Evolutionary conservation across 2,329 filamentous ascomycete genomes (phyloP), one percentile per base, ranked within the genome.

Genomic region (Sporothrix humicola): DNA sequence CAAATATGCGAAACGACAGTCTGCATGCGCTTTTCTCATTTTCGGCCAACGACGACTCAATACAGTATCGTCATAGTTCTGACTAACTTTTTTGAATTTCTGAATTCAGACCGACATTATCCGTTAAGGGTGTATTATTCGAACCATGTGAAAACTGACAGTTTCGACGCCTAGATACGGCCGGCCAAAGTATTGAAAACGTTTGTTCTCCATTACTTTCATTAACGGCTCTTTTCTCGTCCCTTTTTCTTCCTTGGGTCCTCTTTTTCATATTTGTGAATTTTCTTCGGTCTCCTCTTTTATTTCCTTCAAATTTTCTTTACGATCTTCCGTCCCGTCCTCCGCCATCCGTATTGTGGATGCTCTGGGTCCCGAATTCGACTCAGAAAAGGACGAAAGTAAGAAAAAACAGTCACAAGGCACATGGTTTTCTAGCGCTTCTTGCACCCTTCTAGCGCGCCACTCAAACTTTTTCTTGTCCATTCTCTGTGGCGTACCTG

Each of bases 371-470:
- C 48, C 61, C 46, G 65, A 37, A 37, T 37, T 37, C 31, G 20
- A 37, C 20, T 9, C n/a, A 46, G 2, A 50, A 12, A 52, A 20
- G 5, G 23, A 65, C n/a, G 5, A 13, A 37, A 42, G 15, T 37
- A 61, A 61, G 26, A 46, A 66, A 50, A 50, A 50, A 48, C 63
- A 66, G 63, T 66, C 63, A 66, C 44, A 31, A 50, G 63, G 63
- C 23, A 37, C 48, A 68, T 46, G 52, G 17, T 46, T 70, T 70
- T 70, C 68, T 70, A 70, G 68, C 68, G 52, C 52, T 70, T 70
- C 66, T 56, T 46, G 68, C 68, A 59, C n/a, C 50, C 68, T 70
- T 70, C 68, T 70, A 70, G 68, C 52, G 68, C 52, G 65, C 23
- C 65, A 52, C 15, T 20, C 15, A 37, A 50, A 20, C 44, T 26